These are phyloP conservation scores for Picochlorum sp. DNA, from an alignment of 139 green algal species.

Conservation along the genomic window DNA sequence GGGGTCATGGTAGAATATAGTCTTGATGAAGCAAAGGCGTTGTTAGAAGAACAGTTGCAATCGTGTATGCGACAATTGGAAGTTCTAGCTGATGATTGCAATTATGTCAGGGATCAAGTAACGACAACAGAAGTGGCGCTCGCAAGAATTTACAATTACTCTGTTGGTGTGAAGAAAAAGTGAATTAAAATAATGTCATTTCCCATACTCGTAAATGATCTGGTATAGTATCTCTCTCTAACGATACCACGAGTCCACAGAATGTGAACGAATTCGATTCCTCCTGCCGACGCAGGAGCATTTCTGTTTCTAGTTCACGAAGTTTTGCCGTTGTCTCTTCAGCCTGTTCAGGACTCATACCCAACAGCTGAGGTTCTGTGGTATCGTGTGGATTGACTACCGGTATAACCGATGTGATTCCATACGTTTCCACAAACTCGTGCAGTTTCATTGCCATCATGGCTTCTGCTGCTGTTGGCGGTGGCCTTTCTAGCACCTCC, in stretches of 20 bases:
- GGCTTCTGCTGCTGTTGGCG: slow-evolving; percentile 14
- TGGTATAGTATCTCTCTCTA: slow-evolving; percentile 13
- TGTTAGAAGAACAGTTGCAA: slow-evolving; percentile 38
- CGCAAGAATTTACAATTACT: slow-evolving; percentile 73
- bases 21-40: slow-evolving; percentile 45
- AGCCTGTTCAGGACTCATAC: slow-evolving; percentile 33
- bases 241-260: slow-evolving; percentile 22
- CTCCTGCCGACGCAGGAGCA: slow-evolving; percentile 30
- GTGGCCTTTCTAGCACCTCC: not conserved
- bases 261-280: slow-evolving; percentile 13
- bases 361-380: slow-evolving; percentile 28
- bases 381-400: slow-evolving; percentile 24
- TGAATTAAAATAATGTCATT: slow-evolving; percentile 17
- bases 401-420: slow-evolving; percentile 17
- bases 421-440: slow-evolving; percentile 11
- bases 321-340: slow-evolving; percentile 33
- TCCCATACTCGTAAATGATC: slow-evolving; percentile 36
- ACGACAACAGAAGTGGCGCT: slow-evolving; percentile 70
- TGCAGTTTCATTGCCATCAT: slow-evolving; percentile 14
- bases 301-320: slow-evolving; percentile 26
- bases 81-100: slow-evolving; percentile 32
- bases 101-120: slow-evolving; percentile 54
- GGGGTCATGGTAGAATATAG: slow-evolving; percentile 78
- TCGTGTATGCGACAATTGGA: slow-evolving; percentile 33
- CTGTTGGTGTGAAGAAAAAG: slow-evolving; percentile 33